phyloP scores from a whole-genome alignment of 352 stramenopile species.

The Globisporangium lucens region DNA sequence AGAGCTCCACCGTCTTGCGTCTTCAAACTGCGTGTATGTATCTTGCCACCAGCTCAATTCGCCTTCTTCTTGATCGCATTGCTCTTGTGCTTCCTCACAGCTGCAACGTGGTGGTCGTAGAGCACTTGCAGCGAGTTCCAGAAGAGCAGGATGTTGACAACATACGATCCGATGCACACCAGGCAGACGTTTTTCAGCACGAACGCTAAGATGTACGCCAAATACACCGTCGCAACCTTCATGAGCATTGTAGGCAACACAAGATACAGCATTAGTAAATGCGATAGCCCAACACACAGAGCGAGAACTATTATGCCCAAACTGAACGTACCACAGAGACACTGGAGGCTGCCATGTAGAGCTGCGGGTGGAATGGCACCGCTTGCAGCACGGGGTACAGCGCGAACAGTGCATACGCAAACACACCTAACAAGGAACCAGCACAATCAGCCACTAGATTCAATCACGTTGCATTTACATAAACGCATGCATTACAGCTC shows the following conservation, averaged over 20 bases:
- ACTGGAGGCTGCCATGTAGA: constrained; percentile 42
- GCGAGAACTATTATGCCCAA: too few species aligned
- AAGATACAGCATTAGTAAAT: background rate
- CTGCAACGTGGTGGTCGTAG: constrained; percentile 16
- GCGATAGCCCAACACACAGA: background rate
- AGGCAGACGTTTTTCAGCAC: constrained; percentile 55
- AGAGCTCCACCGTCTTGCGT: background rate
- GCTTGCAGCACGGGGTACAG: constrained; percentile 39
- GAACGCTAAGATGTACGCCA: constrained; percentile 57
- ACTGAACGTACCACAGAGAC: constrained; percentile 23
- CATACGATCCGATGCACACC: constrained; percentile 53
- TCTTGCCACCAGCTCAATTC: background rate
- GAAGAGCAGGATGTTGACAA: constrained; percentile 39
- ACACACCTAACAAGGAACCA: constrained; percentile 21
- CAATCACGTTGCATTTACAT: background rate
- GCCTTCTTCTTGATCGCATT: background rate
- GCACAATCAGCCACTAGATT: background rate
- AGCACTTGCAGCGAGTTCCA: constrained; percentile 46
- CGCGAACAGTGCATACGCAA: constrained; percentile 44
- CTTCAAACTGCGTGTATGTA: background rate
- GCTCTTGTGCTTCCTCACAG: background rate
- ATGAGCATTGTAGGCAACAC: background rate
- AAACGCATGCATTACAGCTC: background rate
- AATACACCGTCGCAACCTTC: constrained; percentile 42
- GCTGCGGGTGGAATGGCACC: constrained; percentile 37